Conservation (phyloP, 768 basidiomycete genomes). For the Gymnopilus junonius region DNA sequence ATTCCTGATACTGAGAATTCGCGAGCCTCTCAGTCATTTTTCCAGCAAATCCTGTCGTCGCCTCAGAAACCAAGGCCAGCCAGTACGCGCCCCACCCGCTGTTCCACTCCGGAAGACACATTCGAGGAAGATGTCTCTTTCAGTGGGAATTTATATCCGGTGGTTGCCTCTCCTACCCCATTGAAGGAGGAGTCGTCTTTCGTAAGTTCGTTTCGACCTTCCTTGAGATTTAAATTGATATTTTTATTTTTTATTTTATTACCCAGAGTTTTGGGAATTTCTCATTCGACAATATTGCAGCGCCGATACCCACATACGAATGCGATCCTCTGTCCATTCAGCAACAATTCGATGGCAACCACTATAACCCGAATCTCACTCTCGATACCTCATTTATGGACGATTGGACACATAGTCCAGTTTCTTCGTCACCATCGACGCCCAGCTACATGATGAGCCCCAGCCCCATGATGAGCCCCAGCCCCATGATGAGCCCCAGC, state of each 20-base stretch:
- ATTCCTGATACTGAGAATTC: slow-evolving; percentile 43
- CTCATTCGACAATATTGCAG: slow-evolving; percentile 45
- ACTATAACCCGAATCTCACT: slow-evolving; percentile 32
- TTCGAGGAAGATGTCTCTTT: slow-evolving; percentile 19
- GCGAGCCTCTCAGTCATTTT: slow-evolving; percentile 35
- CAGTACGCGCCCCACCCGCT: slow-evolving; percentile 43
- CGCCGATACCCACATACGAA: slow-evolving; percentile 33
- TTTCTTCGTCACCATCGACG: slow-evolving; percentile 48
- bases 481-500: slow-evolving; percentile 31
- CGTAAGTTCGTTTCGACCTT: slow-evolving; percentile 41
- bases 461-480: slow-evolving; percentile 32
- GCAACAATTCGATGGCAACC: slow-evolving; percentile 17
- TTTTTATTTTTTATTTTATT: slow-evolving; percentile 20
- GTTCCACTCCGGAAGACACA: slow-evolving; percentile 22
- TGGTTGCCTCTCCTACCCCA: slow-evolving; percentile 29
- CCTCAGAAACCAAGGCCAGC: slow-evolving; percentile 37
- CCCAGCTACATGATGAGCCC: slow-evolving; percentile 38
- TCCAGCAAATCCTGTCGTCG: slow-evolving; percentile 25
- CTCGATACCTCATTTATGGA: slow-evolving; percentile 45
- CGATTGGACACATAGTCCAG: slow-evolving; percentile 50
- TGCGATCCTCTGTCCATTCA: slow-evolving; percentile 33
- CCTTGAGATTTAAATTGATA: neutral
- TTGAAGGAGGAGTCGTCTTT: slow-evolving; percentile 50
- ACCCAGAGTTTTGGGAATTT: slow-evolving; percentile 48
- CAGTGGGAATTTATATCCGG: slow-evolving; percentile 17